Percentiles rank a stretch among this genome's conserved stretches.
phyloP scores from a whole-genome alignment of 1,139 yeast genomes.

The Magnusiomyces suaveolens region DNA sequence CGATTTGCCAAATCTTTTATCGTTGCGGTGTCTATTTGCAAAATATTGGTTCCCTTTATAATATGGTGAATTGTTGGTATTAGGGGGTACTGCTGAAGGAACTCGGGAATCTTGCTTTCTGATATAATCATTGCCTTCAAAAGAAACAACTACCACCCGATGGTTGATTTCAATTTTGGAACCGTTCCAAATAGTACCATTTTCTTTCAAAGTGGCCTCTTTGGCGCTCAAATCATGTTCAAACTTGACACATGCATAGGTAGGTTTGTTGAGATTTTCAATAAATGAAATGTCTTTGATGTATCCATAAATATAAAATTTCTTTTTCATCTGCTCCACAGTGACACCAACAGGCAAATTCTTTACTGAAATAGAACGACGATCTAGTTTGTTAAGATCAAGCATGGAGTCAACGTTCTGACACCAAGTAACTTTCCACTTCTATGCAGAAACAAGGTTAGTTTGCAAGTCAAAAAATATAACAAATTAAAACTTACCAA shows the following conservation, averaged over 20 bases:
- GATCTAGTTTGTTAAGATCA: slow-evolving; percentile 12
- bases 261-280: not conserved
- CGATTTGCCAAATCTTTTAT: not conserved
- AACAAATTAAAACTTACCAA: not conserved
- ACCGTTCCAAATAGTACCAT: not conserved
- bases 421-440: slow-evolving; percentile 15
- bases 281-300: slow-evolving; percentile 6
- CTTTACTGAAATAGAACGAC: slow-evolving; percentile 10
- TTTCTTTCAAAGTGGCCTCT: slow-evolving; percentile 2
- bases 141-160: slow-evolving; percentile 6
- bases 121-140: slow-evolving; percentile 14
- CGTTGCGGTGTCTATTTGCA: not conserved
- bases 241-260: slow-evolving; percentile 1
- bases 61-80: not conserved
- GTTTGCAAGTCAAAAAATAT: not conserved
- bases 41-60: not conserved
- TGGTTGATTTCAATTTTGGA: not conserved
- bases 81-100: slow-evolving; percentile 15
- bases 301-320: slow-evolving; percentile 1
- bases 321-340: slow-evolving; percentile 9
- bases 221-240: slow-evolving; percentile 5
- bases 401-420: slow-evolving; percentile 15
- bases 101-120: slow-evolving; percentile 14
- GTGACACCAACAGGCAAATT: slow-evolving; percentile 9
- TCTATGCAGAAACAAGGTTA: slow-evolving; percentile 1